Base-by-base conservation (phyloP, 2,329 filamentous ascomycete genomes). In the Claviceps pazoutovae region DNA sequence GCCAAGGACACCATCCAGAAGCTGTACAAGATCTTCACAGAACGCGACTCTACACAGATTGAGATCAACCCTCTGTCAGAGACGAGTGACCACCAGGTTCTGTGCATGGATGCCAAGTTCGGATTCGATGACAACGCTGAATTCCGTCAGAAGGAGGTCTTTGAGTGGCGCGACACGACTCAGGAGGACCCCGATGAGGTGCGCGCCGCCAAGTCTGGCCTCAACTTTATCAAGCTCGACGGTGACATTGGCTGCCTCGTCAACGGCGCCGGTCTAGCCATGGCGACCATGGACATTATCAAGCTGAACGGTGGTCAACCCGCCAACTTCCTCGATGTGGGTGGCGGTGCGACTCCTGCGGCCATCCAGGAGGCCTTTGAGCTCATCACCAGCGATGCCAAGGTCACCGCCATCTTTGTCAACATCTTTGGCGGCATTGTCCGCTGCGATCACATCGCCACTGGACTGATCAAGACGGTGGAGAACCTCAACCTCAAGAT, bases 221-320 rank as follows among this genome's bases (percentile, higher is more conserved):
- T 98, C 61, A 98, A 98, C 83, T 98, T 98, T 77, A 98, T 98
- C 80, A 98, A 98, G 82, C 85, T 98, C 56, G 93, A 97, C 67
- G 93, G 93, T 68, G 93, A 98, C 69, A 98, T 98, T 68, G 93
- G 93, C 72, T 98, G 93, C 78, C 79, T 97, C 62, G 93, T 98
- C 76, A 98, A 98, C 76, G 93, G 93, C 69, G 93, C 93, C 64
- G 93, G 93, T 75, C 86, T 98, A 60, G 93, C 93, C 73, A 98
- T 98, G 93, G 93, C 93, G 57, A 98, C 93, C 69, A 98, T 98
- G 93, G 93, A 98, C 72, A 97, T 98, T 71, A 98, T 98, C 81
- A 97, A 98, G 83, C 82, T 98, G 57, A 98, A 97, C 74, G 93
- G 93, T 62, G 93, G 93, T 58, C 77, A 82, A 66, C 93, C 93